A percentile compares a stretch with the other conserved stretches of the same genome.
Evolutionary conservation across 805 yeast genomes (phyloP).

Genomic region (Lipomyces yamanashiensis): DNA sequence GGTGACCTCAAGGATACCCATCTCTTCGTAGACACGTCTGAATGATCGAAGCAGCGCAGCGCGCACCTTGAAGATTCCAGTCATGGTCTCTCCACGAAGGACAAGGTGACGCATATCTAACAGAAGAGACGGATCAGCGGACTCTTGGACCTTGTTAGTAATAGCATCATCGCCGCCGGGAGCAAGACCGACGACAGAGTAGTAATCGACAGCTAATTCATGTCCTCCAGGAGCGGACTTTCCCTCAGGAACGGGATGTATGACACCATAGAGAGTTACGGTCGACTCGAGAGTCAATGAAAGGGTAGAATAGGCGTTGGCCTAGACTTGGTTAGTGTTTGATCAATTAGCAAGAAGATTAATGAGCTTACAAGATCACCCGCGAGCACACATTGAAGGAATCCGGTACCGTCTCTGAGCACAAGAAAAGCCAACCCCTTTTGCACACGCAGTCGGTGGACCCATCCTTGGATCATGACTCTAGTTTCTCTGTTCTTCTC

Average conservation of each 20-base stretch:
- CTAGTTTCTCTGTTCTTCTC: conserved; percentile 66
- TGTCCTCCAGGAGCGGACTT: conserved; percentile 97
- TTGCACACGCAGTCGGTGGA: conserved; percentile 90
- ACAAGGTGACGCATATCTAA: conserved; percentile 94
- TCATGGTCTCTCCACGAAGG: conserved; percentile 93
- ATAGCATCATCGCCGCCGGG: conserved; percentile 96
- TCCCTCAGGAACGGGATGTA: conserved; percentile 89
- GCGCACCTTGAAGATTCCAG: conserved; percentile 93
- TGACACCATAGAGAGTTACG: conserved; percentile 75
- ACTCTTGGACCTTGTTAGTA: conserved; percentile 89
- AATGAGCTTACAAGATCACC: conserved; percentile 67
- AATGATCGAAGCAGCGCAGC: conserved; percentile 74
- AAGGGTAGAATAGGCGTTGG: conserved; percentile 83
- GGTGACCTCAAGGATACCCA: conserved; percentile 84
- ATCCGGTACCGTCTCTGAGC: conserved; percentile 94
- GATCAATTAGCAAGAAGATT: neutral
- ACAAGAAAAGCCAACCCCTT: conserved; percentile 91
- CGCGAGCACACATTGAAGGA: conserved; percentile 78
- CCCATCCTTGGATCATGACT: conserved; percentile 88
- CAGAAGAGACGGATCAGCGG: conserved; percentile 81
- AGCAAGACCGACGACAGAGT: conserved; percentile 87
- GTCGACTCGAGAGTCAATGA: conserved; percentile 89
- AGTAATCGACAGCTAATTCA: conserved; percentile 88
- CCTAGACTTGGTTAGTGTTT: conserved; percentile 44
- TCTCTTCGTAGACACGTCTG: conserved; percentile 77